Percentiles rank a stretch among this genome's conserved stretches.
phyloP scores from a whole-genome alignment of 106 monocot species.

The Dendrobium huoshanense region DNA sequence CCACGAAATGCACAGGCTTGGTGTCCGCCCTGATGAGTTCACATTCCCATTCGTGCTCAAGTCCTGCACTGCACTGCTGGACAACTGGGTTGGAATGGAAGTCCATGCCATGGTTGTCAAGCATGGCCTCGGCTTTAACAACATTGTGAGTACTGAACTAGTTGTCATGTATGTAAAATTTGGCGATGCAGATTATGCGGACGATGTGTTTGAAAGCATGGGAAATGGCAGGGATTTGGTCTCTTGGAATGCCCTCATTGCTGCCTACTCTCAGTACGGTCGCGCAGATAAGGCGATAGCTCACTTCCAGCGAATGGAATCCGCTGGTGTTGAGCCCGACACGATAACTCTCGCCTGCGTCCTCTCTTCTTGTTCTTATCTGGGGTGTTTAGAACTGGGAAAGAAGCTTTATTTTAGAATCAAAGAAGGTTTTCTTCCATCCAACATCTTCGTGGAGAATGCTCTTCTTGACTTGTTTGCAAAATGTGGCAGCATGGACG shows the following conservation, averaged over 20 bases:
- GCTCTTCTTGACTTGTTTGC: slow-evolving; percentile 6
- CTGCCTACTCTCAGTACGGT: slow-evolving; percentile 14
- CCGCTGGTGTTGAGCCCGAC: slow-evolving; percentile 12
- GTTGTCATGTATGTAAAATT: slow-evolving; percentile 18
- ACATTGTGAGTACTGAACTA: slow-evolving; percentile 16
- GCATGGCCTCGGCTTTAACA: slow-evolving; percentile 1
- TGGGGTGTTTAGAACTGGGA: slow-evolving; percentile 15
- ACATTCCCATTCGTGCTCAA: slow-evolving; percentile 35
- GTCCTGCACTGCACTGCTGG: slow-evolving; percentile 16
- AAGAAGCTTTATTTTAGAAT: slow-evolving; percentile 6
- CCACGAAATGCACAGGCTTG: slow-evolving; percentile 12
- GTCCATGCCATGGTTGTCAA: slow-evolving; percentile 12
- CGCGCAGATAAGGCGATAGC: slow-evolving; percentile 11
- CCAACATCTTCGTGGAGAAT: slow-evolving; percentile 3
- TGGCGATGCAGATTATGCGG: slow-evolving; percentile 3
- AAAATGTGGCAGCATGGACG: slow-evolving; percentile 8
- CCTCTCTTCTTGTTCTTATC: slow-evolving; percentile 15
- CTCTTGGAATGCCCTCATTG: slow-evolving; percentile 28
- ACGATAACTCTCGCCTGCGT: slow-evolving; percentile 10
- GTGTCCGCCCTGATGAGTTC: slow-evolving; percentile 22
- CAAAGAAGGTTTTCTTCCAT: not conserved
- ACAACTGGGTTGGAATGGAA: slow-evolving; percentile 4
- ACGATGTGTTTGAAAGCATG: slow-evolving; percentile 6
- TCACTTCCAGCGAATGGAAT: slow-evolving; percentile 13
- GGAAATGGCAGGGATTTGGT: slow-evolving; percentile 8